These are phyloP conservation scores for Xerocomellus intermedius DNA, from an alignment of 768 basidiomycete species.

Conservation along the genomic window DNA sequence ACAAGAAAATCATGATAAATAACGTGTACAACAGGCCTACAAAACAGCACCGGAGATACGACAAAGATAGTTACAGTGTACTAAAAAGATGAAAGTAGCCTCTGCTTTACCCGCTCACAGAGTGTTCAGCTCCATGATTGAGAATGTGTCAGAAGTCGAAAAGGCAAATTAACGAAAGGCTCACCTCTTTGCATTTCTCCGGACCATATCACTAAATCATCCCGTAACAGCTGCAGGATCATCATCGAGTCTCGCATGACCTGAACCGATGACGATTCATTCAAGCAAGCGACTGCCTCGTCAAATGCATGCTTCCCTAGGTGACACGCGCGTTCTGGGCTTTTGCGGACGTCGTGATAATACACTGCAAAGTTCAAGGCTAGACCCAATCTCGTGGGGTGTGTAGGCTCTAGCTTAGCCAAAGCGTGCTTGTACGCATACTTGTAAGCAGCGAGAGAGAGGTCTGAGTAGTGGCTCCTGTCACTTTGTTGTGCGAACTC, in stretches of 20 bases:
- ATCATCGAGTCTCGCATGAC: conserved; percentile 71
- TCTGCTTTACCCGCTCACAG: conserved; percentile 14
- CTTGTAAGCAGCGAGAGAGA: conserved; percentile 84
- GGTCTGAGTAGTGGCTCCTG: conserved; percentile 65
- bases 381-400: conserved; percentile 85
- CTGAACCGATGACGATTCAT: conserved; percentile 40
- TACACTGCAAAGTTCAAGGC: conserved; percentile 95
- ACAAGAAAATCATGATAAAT: conserved; percentile 9
- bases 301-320: conserved; percentile 92
- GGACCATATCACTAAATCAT: conserved; percentile 86
- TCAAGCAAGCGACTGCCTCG: conserved; percentile 74
- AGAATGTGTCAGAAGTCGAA: conserved; percentile 14
- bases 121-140: conserved; percentile 24
- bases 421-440: conserved; percentile 80
- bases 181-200: conserved; percentile 59
- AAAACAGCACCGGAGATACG: neutral
- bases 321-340: conserved; percentile 83
- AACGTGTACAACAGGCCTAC: conserved; percentile 7
- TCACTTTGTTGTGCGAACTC: conserved; percentile 77
- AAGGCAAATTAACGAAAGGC: neutral
- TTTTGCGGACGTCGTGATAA: conserved; percentile 83
- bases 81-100: neutral
- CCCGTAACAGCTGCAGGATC: conserved; percentile 78
- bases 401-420: conserved; percentile 68
- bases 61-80: conserved; percentile 1